Conservation (phyloP, 495 filamentous ascomycete species). For the Pseudoneurospora amorphoporcata region DNA sequence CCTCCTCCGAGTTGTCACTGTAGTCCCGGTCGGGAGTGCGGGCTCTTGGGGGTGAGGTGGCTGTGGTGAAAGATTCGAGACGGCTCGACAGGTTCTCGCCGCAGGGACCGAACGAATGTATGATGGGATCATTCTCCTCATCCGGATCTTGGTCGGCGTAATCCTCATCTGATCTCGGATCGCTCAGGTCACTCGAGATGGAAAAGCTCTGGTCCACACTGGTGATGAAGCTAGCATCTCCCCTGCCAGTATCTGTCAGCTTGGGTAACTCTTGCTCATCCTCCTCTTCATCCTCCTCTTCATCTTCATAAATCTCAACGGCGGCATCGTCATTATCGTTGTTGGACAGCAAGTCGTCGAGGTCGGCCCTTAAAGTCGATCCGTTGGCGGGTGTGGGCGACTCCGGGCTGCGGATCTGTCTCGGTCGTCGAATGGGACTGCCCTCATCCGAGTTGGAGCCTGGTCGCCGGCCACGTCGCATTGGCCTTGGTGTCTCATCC, state of each 20-base stretch:
- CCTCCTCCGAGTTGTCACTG: not conserved
- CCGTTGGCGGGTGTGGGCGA: constrained; percentile 58
- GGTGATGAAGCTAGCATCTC: constrained; percentile 23
- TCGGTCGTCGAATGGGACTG: constrained; percentile 56
- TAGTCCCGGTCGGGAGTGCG: not conserved
- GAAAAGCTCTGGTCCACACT: constrained; percentile 36
- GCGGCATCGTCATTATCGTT: constrained; percentile 15
- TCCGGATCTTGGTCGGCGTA: constrained; percentile 52
- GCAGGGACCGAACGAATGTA: constrained; percentile 83
- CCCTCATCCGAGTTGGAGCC: constrained; percentile 35
- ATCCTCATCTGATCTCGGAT: constrained; percentile 48
- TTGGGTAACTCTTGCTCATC: constrained; percentile 33
- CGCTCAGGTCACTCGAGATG: constrained; percentile 45
- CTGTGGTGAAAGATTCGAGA: constrained; percentile 57
- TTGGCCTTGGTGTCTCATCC: constrained; percentile 46
- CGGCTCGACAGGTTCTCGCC: constrained; percentile 72
- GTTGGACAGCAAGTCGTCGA: constrained; percentile 22
- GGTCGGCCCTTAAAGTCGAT: constrained; percentile 17
- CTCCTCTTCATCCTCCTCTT: constrained; percentile 39
- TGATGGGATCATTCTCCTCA: constrained; percentile 86
- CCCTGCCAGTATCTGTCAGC: constrained; percentile 7
- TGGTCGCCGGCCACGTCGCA: not conserved
- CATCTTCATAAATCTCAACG: constrained; percentile 47
- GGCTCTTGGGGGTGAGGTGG: constrained; percentile 39
- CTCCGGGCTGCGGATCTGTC: constrained; percentile 55